phyloP scores from a whole-genome alignment of 257 asterid genomes.

The Anisodus tanguticus region DNA sequence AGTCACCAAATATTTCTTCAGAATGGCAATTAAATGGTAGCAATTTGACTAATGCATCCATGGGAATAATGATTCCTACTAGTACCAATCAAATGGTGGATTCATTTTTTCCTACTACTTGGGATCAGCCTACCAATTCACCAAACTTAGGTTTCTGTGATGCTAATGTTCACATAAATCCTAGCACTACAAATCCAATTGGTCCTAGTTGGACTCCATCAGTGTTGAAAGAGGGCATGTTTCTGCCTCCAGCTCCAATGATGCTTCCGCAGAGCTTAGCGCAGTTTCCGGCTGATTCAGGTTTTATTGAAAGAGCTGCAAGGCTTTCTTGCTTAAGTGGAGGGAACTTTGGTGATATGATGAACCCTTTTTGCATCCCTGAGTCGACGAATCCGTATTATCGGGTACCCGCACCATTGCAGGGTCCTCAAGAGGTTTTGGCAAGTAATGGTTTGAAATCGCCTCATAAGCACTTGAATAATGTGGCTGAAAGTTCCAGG shows the following conservation, averaged over 20 bases:
- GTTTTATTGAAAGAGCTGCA: conserved; percentile 86
- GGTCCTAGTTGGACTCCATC: conserved; percentile 55
- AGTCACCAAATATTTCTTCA: conserved; percentile 50
- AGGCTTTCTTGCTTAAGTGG: conserved; percentile 85
- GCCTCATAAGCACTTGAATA: conserved; percentile 34
- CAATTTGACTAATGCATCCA: conserved; percentile 47
- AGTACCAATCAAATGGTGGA: conserved; percentile 49
- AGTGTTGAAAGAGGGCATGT: conserved; percentile 61
- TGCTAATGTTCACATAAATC: conserved; percentile 49
- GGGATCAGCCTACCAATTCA: conserved; percentile 63
- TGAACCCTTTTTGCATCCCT: conserved; percentile 50
- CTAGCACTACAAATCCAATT: conserved; percentile 40
- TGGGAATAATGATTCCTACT: conserved; percentile 46
- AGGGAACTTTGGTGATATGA: conserved; percentile 65
- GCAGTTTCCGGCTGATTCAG: conserved; percentile 83
- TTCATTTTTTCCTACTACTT: conserved; percentile 58
- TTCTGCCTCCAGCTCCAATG: conserved; percentile 56
- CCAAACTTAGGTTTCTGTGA: conserved; percentile 63
- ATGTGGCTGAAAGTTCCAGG: conserved; percentile 47
- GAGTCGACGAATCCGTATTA: conserved; percentile 49
- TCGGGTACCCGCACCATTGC: conserved; percentile 47
- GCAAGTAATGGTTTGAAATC: conserved; percentile 41
- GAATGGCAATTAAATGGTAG: conserved; percentile 69
- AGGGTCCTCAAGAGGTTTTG: conserved; percentile 53
- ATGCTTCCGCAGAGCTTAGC: conserved; percentile 65